Percentiles rank a stretch among this genome's conserved stretches.
phyloP scores from a whole-genome alignment of 2,329 filamentous ascomycete genomes.

The Epicoccum sorghinum region DNA sequence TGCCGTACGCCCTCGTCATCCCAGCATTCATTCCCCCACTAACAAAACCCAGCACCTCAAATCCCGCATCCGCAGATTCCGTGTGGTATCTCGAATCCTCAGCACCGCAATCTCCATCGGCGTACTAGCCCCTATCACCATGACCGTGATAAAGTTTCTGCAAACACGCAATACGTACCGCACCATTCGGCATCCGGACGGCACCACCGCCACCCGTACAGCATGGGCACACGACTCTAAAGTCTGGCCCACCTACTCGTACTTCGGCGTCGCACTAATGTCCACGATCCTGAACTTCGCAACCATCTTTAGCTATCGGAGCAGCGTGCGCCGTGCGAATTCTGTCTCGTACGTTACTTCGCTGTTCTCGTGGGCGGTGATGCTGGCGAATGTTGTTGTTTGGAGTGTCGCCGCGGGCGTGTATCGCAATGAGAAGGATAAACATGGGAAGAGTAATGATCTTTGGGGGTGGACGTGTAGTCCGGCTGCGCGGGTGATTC shows the following conservation, averaged over 20 bases:
- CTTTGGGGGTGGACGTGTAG: constrained; percentile 53
- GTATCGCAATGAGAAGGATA: constrained; percentile 47
- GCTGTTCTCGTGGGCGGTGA: constrained; percentile 38
- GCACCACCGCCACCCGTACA: constrained; percentile 38
- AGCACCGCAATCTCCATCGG: constrained; percentile 43
- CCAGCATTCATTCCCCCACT: neutral
- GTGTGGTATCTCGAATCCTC: constrained; percentile 44
- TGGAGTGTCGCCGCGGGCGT: constrained; percentile 44
- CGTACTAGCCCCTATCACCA: constrained; percentile 43
- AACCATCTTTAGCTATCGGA: constrained; percentile 44
- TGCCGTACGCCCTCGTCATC: constrained; percentile 19
- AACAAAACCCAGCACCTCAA: constrained; percentile 41
- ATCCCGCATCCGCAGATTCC: constrained; percentile 46
- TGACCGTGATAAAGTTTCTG: constrained; percentile 49
- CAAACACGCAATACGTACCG: constrained; percentile 40
- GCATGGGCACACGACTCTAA: constrained; percentile 48
- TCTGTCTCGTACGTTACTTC: constrained; percentile 30
- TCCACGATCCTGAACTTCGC: constrained; percentile 43
- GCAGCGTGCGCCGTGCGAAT: constrained; percentile 44
- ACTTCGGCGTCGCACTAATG: constrained; percentile 41
- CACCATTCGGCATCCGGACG: constrained; percentile 20
- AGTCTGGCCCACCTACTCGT: constrained; percentile 50
- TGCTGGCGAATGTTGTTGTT: constrained; percentile 43
- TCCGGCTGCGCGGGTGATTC: constrained; percentile 41
- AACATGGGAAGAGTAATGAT: constrained; percentile 44